Conservation (phyloP, 1,284 basidiomycete species). For the Melampsora occidentalis region DNA sequence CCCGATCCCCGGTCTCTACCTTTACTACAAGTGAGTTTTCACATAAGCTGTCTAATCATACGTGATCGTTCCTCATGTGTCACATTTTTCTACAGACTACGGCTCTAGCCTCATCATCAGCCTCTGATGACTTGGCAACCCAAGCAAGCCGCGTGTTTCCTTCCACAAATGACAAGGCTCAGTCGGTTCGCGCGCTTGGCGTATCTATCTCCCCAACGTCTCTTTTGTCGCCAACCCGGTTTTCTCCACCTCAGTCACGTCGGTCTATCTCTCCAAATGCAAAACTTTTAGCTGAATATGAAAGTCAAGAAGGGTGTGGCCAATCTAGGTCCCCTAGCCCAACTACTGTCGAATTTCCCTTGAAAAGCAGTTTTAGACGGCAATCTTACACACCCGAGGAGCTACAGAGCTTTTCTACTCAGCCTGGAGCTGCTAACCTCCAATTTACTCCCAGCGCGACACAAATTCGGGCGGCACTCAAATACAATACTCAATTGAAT, state of each 20-base stretch:
- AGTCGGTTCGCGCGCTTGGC: too few species aligned
- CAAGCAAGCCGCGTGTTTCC: neutral
- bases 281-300: constrained; percentile 8
- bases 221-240: too few species aligned
- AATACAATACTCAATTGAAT: constrained; percentile 30
- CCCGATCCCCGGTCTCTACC: too few species aligned
- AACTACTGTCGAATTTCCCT: constrained; percentile 16
- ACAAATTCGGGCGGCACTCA: neutral
- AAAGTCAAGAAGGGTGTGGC: neutral
- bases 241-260: neutral
- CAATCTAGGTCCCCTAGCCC: neutral
- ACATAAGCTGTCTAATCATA: too few species aligned
- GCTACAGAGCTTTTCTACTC: constrained; percentile 16
- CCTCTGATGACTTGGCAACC: neutral
- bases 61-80: neutral
- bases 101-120: neutral
- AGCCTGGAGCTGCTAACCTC: neutral
- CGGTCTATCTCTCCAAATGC: constrained; percentile 37
- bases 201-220: too few species aligned
- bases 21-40: too few species aligned
- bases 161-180: neutral
- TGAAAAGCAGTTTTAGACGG: constrained; percentile 37
- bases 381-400: constrained; percentile 31
- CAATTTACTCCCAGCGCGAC: neutral
- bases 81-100: constrained; percentile 1